Base-by-base conservation (phyloP, 2,329 filamentous ascomycete genomes). In the Talaromyces rugulosus region DNA sequence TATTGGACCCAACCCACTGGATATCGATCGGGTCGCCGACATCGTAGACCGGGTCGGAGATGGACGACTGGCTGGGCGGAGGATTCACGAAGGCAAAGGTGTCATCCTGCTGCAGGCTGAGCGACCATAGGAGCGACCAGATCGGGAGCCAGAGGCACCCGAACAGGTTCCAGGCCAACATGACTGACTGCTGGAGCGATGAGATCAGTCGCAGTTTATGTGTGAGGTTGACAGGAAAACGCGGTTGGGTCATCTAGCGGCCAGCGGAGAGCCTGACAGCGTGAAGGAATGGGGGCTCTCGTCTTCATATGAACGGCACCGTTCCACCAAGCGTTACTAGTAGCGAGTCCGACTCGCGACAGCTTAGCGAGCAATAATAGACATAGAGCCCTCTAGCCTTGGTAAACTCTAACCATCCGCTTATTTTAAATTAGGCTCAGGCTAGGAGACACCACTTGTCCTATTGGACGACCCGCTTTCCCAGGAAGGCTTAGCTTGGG, bases 51-150 rank as follows among this genome's bases (percentile, higher is more conserved):
- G 57, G 61, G 27, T 62, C 56, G 51, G 23, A 4, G 31, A 60
- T 60, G 6, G 42, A 14, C 30, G 61, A 59, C 42, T 33, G 14
- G 23, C 14, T 8, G 5, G 61, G 52, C 3, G 61, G 61, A 31
- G 61, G 61, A 30, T 62, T 62, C 27, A 59, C 50, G 27, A 62
- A 62, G 16, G 42, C 23, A 42, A 59, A 62, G 14, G 40, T 27
- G 5, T 36, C 27, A 12, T 40, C 23, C 7, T 55, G 33, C 40
- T 62, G 57, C 36, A 52, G 42, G 30, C 61, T 60, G 44, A 57
- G 34, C n/a, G 61, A 42, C 53, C 61, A 62, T 27, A 62, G 61
- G 56, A 62, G 44, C 34, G 52, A 47, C 61, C 61, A 62, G 57
- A 57, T 34, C 36, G 59, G 42, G 44, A 62, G 57, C 61, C 51